Percentiles rank a stretch among this genome's conserved stretches.
phyloP scores from a whole-genome alignment of 1,139 yeast species.

The Yamadazyma sp. region DNA sequence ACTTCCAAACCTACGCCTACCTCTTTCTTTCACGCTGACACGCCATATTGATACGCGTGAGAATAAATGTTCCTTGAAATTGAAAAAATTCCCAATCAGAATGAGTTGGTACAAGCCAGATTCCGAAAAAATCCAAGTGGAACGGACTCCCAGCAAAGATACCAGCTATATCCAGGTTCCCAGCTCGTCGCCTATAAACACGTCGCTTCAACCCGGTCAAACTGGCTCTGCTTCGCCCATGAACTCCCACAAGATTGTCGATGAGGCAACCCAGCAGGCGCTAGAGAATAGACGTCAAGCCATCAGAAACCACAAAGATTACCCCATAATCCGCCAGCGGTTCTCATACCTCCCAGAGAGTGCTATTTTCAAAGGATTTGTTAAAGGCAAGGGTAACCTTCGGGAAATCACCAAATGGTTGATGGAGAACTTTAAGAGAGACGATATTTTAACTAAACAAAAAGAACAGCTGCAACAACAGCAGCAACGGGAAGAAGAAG shows the following conservation, averaged over 20 bases:
- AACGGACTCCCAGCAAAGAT: constrained; percentile 20
- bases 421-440: constrained; percentile 32
- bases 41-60: constrained; percentile 1
- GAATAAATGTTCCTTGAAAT: neutral
- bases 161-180: constrained; percentile 33
- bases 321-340: constrained; percentile 47
- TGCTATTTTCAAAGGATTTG: constrained; percentile 61
- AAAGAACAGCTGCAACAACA: constrained; percentile 20
- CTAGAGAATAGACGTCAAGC: constrained; percentile 40
- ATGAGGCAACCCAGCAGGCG: constrained; percentile 26
- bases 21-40: too few relatives aligned
- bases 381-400: constrained; percentile 56
- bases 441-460: constrained; percentile 28
- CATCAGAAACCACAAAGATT: constrained; percentile 44
- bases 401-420: constrained; percentile 55
- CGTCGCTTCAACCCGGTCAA: constrained; percentile 21
- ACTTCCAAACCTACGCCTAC: too few relatives aligned
- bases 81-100: too few relatives aligned
- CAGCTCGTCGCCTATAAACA: constrained; percentile 35
- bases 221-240: neutral
- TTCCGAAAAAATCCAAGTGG: constrained; percentile 16
- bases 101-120: constrained; percentile 37
- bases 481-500: constrained; percentile 19
- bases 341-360: constrained; percentile 49
- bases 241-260: constrained; percentile 10